Base-by-base conservation (phyloP, 495 filamentous ascomycete genomes). In the Bacidia gigantensis region DNA sequence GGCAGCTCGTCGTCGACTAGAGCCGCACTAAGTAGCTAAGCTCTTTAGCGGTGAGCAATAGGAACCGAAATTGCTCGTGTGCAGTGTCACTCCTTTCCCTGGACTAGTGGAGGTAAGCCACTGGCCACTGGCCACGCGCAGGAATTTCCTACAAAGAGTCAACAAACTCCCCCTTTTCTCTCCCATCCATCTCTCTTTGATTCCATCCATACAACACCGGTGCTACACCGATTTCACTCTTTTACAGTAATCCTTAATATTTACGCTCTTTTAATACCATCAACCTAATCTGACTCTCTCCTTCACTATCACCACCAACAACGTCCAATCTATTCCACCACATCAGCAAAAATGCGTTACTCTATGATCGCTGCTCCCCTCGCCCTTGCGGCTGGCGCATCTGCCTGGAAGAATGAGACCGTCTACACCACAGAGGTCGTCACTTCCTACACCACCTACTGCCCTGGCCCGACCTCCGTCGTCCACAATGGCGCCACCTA, bases 381-480 rank as follows among this genome's bases (percentile, higher is more conserved):
- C 67, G 77, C 78, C 62, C 70, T 81, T 65, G 79, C 77, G 62
- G 70, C 75, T 60, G 74, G 76, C 59, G 72, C 65, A 54, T 67
- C 65, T 64, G 77, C 73, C 59, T 59, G 56, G 58, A 69, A 64
- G 58, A 68, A 69, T 54, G 59, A 60, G 56, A 71, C 68, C 52
- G 58, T 57, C 62, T 80, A 77, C 70, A 77, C 77, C 70, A 94
- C 86, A 56, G 82, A 90, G 73, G 72, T 84, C 48, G 78, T 89
- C 61, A 87, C 83, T 49, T 71, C 77, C 43, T 83, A 82, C 76
- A 85, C 82, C 73, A 94, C 88, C 64, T 88, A 75, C 81, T 94
- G 89, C 84, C 84, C 87, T 12, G 72, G 69, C 61, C 66, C 87
- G 60, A 93, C 89, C 62, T 62, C 71, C 57, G 67, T 93, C 69